These are phyloP conservation scores for Jamesozyma jinghongensis DNA, from an alignment of 805 yeast species.

Conservation along the genomic window DNA sequence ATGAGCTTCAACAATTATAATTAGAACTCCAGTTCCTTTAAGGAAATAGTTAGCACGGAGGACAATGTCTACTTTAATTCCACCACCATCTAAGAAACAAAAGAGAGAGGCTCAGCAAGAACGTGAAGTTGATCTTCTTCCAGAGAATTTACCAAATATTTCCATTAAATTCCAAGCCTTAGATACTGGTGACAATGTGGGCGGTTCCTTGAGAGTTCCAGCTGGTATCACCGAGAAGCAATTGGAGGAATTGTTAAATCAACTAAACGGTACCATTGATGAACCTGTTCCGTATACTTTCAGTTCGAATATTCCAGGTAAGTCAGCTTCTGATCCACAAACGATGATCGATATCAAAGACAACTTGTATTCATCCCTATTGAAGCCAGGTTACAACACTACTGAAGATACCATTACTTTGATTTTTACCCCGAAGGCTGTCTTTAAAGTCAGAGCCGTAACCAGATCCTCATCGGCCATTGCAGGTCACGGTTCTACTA, in stretches of 20 bases:
- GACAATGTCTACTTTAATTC: constrained; percentile 81
- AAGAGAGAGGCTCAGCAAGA: constrained; percentile 75
- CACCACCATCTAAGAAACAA: constrained; percentile 89
- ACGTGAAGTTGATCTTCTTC: constrained; percentile 63
- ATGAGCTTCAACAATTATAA: background rate
- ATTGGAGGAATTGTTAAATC: constrained; percentile 78
- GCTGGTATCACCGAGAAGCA: constrained; percentile 80
- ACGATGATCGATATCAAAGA: constrained; percentile 60
- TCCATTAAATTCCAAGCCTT: constrained; percentile 84
- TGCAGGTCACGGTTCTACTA: constrained; percentile 92
- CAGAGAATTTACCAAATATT: constrained; percentile 77
- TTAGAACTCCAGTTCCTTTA: background rate
- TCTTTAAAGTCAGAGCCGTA: constrained; percentile 85
- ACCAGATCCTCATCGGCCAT: constrained; percentile 88
- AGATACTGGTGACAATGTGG: constrained; percentile 80
- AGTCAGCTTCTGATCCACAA: constrained; percentile 32
- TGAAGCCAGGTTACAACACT: constrained; percentile 78
- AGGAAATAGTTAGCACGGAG: background rate
- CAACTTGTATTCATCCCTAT: constrained; percentile 67
- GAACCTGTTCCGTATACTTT: constrained; percentile 90
- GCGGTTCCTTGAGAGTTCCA: constrained; percentile 84
- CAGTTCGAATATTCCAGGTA: constrained; percentile 47
- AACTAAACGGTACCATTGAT: constrained; percentile 56
- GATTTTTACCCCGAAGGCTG: constrained; percentile 89
- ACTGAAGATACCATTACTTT: constrained; percentile 90